Conservation (phyloP, 805 yeast species). For the Kodamaea leandrae region DNA sequence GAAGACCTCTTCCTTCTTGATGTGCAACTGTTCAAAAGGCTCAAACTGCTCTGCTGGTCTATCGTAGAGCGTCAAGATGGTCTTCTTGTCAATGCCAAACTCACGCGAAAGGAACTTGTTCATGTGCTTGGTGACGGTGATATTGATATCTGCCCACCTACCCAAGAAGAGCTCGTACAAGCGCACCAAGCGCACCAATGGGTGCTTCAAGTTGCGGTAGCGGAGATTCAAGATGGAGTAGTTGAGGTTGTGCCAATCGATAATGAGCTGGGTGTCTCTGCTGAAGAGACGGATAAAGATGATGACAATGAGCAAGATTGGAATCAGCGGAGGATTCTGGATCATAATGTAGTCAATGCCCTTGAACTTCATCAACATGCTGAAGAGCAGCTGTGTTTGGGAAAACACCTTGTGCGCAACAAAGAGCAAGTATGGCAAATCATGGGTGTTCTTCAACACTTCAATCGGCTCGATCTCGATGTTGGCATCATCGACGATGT, state of each 20-base stretch:
- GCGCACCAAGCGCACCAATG: constrained; percentile 58
- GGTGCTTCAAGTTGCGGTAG: constrained; percentile 51
- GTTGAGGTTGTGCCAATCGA: constrained; percentile 97
- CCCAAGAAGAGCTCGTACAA: constrained; percentile 65
- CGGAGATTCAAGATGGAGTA: constrained; percentile 75
- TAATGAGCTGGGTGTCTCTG: constrained; percentile 59
- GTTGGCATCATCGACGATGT: constrained; percentile 48
- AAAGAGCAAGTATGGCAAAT: constrained; percentile 56
- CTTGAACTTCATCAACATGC: constrained; percentile 50
- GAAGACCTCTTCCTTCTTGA: constrained; percentile 32
- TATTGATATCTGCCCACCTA: constrained; percentile 61
- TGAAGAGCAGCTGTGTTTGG: constrained; percentile 51
- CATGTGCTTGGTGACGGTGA: constrained; percentile 81
- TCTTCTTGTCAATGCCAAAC: constrained; percentile 48
- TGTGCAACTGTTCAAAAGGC: constrained; percentile 39
- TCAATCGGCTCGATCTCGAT: constrained; percentile 51
- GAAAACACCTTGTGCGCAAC: constrained; percentile 54
- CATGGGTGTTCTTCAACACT: constrained; percentile 34
- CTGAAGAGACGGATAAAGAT: constrained; percentile 48
- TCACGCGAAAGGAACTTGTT: constrained; percentile 53
- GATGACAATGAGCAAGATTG: constrained; percentile 65
- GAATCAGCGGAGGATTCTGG: constrained; percentile 93
- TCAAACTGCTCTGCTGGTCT: constrained; percentile 72
- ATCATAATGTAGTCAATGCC: constrained; percentile 69
- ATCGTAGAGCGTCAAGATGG: constrained; percentile 71